Conservation (phyloP, 2,329 filamentous ascomycete species). For the Epichloe glyceriae region DNA sequence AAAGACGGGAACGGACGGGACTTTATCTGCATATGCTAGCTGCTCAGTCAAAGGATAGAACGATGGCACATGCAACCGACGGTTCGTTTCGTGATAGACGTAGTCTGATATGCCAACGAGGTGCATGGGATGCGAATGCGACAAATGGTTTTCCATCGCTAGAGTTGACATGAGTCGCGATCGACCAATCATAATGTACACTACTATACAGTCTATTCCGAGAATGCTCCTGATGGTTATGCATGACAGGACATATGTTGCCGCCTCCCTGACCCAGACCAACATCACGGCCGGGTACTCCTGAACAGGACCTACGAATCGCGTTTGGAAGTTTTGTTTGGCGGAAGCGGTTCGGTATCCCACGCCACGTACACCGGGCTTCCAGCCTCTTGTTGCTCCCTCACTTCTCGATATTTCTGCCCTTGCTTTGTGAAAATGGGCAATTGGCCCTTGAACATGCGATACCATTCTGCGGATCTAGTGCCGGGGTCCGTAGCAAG, state of each 20-base stretch:
- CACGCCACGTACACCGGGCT: conserved; percentile 36
- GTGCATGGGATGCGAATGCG: not conserved
- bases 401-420: conserved; percentile 39
- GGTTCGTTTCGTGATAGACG: too few species aligned
- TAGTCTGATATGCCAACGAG: too few species aligned
- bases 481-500: conserved; percentile 29
- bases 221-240: not conserved
- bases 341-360: conserved; percentile 17
- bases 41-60: too few species aligned
- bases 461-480: conserved; percentile 30
- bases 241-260: not conserved
- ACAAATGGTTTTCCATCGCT: not conserved
- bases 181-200: conserved; percentile 1
- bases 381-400: conserved; percentile 38
- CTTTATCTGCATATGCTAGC: too few species aligned
- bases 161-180: not conserved
- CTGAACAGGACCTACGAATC: not conserved
- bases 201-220: not conserved
- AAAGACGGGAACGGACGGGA: too few species aligned
- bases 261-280: too few species aligned
- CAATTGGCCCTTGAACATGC: conserved; percentile 30
- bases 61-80: too few species aligned
- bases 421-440: conserved; percentile 37
- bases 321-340: not conserved
- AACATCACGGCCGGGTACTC: too few species aligned